Evolutionary conservation across 129 eudicot genomes (phyloP), one percentile per base, ranked within the genome.

Genomic region (Artemisia annua): DNA sequence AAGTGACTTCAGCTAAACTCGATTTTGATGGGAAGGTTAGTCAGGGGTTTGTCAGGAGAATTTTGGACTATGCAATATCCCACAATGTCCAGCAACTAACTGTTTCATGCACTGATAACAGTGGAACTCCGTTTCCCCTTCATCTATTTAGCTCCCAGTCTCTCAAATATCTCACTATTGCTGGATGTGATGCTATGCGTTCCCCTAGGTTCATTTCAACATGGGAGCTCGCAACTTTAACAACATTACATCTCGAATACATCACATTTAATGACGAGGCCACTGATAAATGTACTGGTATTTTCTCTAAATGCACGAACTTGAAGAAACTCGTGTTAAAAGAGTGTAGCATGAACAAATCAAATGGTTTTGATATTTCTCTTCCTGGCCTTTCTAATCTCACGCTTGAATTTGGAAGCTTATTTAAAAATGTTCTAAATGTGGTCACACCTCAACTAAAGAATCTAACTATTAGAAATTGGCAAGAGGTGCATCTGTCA

Each of bases 31-130:
- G 48, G 15, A 32, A 20, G 39, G 18, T 18, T 13, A 43, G 57
- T 19, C 32, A 22, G 19, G 53, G 2, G 26, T 57, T 48, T 13
- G 57, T 58, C 43, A 24, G 13, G 18, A 46, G 7, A 24, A 57
- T 58, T 71, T 4, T 48, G 14, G 55, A 48, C 12, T 58, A 43
- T n/a, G 57, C 57, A 44, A 17, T 44, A 43, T 71, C 76, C 14
- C 76, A 71, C 67, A 71, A 58, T 46, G 44, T 71, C 59, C 56
- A 71, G 35, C 44, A 52, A 52, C 39, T 73, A 11, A 28, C 9
- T 50, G 20, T 67, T 50, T 50, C 72, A 12, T 5, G 22, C 8
- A 24, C 11, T 12, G 7, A 7, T 10, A 5, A 24, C 28, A 43
- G 32, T 18, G 28, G 4, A 7, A 8, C n/a, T 73, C 3, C 18